Conservation (phyloP, 805 yeast genomes). For the Candida rishiriensis region DNA sequence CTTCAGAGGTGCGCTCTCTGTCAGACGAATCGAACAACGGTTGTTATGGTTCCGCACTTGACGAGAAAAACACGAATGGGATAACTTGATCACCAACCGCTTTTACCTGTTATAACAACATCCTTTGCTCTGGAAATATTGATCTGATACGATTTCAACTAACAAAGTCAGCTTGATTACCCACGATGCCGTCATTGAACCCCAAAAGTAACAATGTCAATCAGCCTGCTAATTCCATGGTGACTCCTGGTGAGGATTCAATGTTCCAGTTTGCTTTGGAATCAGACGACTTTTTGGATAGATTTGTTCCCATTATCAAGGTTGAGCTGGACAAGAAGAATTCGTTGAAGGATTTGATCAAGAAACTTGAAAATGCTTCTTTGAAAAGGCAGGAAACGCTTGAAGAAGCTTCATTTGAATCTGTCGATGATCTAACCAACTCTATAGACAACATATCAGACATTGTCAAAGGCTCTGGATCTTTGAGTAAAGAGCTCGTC, state of each 20-base stretch:
- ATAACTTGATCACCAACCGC: neutral
- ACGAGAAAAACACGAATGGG: neutral
- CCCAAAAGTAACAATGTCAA: neutral
- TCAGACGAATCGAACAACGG: no score
- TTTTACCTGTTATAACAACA: neutral
- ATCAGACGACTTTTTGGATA: conserved; percentile 72
- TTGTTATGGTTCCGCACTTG: no score
- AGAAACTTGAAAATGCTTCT: conserved; percentile 52
- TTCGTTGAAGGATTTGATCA: conserved; percentile 52
- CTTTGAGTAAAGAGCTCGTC: conserved; percentile 50
- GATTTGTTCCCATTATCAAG: conserved; percentile 70
- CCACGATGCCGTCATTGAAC: neutral
- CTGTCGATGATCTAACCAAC: conserved; percentile 49
- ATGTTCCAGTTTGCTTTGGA: conserved; percentile 35
- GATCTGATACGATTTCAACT: conserved; percentile 7
- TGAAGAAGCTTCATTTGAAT: conserved; percentile 54
- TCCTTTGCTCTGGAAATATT: neutral
- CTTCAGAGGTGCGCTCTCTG: no score
- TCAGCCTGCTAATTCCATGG: neutral
- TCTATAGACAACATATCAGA: conserved; percentile 61
- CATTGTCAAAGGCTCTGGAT: conserved; percentile 54
- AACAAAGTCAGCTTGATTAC: neutral
- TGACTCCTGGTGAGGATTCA: conserved; percentile 12
- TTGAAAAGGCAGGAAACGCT: conserved; percentile 58
- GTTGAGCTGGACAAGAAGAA: conserved; percentile 50